These are phyloP conservation scores for Kappamyces sp. DNA, from an alignment of 192 early-diverging fungal genomes.

Conservation along the genomic window DNA sequence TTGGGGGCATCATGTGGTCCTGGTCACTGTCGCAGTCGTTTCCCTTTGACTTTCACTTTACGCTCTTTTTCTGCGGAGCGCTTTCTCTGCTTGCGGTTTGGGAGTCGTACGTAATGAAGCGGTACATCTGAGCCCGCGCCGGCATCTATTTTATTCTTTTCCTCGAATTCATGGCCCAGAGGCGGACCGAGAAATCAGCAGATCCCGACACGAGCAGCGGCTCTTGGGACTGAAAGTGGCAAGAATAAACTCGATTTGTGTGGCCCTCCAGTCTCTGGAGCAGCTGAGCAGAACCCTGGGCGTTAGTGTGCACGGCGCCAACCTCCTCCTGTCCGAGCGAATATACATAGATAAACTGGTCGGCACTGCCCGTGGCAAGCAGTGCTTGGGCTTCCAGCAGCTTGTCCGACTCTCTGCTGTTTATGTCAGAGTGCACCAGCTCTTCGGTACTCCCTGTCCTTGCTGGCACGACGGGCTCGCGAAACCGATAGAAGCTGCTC, in stretches of 20 bases:
- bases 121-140: too few relatives aligned
- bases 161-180: slow-evolving; percentile 51
- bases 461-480: too few relatives aligned
- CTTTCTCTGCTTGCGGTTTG: slow-evolving; percentile 7
- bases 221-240: slow-evolving; percentile 83
- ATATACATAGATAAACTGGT: slow-evolving; percentile 77
- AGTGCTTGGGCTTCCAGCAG: slow-evolving; percentile 26
- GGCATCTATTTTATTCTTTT: slow-evolving; percentile 25
- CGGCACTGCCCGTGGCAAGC: slow-evolving; percentile 74
- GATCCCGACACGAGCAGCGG: slow-evolving; percentile 75
- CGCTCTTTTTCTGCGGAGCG: slow-evolving; percentile 15
- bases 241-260: slow-evolving; percentile 87
- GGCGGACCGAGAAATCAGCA: slow-evolving; percentile 74
- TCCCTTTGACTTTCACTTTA: slow-evolving; percentile 29
- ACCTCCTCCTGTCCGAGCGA: slow-evolving; percentile 37
- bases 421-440: background rate
- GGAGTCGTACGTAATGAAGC: slow-evolving; percentile 5
- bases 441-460: background rate
- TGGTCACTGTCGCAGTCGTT: slow-evolving; percentile 18
- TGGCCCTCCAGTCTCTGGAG: slow-evolving; percentile 83
- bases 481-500: slow-evolving; percentile 60
- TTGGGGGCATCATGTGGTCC: slow-evolving; percentile 26
- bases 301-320: background rate
- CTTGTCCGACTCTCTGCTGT: slow-evolving; percentile 14
- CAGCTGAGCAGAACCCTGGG: slow-evolving; percentile 32